Evolutionary conservation across 345 rosid species (phyloP), one percentile per base, ranked within the genome.

Genomic region (Murraya paniculata): DNA sequence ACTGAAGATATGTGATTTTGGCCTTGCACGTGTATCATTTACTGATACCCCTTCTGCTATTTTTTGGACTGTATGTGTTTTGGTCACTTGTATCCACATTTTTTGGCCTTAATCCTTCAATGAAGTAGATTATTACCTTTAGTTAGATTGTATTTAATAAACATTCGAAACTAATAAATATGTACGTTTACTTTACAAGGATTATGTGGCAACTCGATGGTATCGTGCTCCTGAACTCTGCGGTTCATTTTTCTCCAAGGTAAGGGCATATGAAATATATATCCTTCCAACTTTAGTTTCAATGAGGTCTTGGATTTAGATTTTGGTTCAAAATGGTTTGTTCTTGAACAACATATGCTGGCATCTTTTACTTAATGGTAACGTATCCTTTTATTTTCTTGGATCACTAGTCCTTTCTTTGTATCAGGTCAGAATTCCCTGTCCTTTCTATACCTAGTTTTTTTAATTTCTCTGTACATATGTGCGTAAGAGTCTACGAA

Each of bases 161-260:
- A 24, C 14, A 31, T 64, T 60, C 38, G 25, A 59, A 68, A 58
- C 81, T 84, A 77, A 87, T 81, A 65, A 80, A 74, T n/a, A 24
- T 77, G 53, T 71, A 75, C 80, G 65, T 45, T 16, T 45, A 13
- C 78, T 88, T 86, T 84, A 71, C 86, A 83, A 96, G 99, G 99
- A 96, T 89, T 96, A 96, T 77, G 99, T 96, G 79, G 99, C 99
- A 60, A 96, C 99, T 75, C 88, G 98, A 85, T 96, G 99, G 99
- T 96, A 96, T 75, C 97, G 98, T 82, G 99, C 99, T 81, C 98
- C 99, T 53, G 99, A 96, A 85, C 97, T 96, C 65, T 96, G 99
- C 76, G 98, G 99, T 81, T 94, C 93, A 45, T 96, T 96, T 81
- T 96, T 83, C 81, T 94, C 98, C 79, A 96, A 91, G 84, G 99